These are phyloP conservation scores for Gloeostereum incarnatum DNA, from an alignment of 768 basidiomycete genomes.

Conservation along the genomic window DNA sequence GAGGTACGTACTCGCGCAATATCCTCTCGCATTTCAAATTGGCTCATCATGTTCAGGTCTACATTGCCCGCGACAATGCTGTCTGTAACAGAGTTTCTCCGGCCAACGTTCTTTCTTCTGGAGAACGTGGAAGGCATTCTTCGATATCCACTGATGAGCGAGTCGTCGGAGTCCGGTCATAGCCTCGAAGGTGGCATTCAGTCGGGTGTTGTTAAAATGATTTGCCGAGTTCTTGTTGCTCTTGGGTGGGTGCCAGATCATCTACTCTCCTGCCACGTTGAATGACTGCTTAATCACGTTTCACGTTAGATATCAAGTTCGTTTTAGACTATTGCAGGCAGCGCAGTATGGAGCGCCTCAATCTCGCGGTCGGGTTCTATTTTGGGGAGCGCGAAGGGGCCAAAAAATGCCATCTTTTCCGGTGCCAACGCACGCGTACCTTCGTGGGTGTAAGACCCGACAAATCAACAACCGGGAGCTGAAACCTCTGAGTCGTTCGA, in stretches of 20 bases:
- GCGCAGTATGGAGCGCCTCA: constrained; percentile 70
- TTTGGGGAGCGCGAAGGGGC: constrained; percentile 55
- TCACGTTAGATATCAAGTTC: constrained; percentile 50
- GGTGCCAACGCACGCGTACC: constrained; percentile 48
- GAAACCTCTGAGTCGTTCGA: constrained; percentile 33
- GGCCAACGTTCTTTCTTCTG: constrained; percentile 54
- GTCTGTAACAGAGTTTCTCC: constrained; percentile 56
- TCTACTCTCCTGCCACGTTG: not conserved
- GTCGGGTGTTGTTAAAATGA: constrained; percentile 58
- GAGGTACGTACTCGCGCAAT: constrained; percentile 26
- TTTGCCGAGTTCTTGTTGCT: constrained; percentile 46
- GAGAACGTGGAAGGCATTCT: constrained; percentile 69
- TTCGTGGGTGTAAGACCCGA: constrained; percentile 26
- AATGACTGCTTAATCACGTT: constrained; percentile 1
- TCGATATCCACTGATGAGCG: constrained; percentile 35
- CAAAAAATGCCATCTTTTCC: constrained; percentile 53
- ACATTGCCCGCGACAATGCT: constrained; percentile 65
- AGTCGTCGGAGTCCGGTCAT: constrained; percentile 15
- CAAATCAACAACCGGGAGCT: constrained; percentile 25
- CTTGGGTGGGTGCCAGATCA: constrained; percentile 41
- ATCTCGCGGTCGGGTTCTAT: constrained; percentile 55
- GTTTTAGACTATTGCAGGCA: constrained; percentile 57
- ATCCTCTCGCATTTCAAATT: not conserved
- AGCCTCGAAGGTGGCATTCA: constrained; percentile 29
- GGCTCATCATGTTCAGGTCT: constrained; percentile 27